A percentile compares a stretch with the other conserved stretches of the same genome.
These are phyloP conservation scores for Singerocomus rubriflavus DNA, from an alignment of 1,284 basidiomycete genomes.

Conservation along the genomic window DNA sequence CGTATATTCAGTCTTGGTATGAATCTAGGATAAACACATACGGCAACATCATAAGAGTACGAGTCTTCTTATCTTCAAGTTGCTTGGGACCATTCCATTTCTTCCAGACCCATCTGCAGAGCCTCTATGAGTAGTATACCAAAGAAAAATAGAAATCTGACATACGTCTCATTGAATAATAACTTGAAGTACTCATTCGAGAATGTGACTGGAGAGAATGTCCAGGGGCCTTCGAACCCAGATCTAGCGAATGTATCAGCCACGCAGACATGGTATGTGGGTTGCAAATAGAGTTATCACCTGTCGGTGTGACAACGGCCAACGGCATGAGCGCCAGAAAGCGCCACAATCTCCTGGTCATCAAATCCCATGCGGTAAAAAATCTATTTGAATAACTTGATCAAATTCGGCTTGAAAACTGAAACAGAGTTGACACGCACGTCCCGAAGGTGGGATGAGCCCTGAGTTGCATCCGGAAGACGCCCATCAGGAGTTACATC, in stretches of 20 bases:
- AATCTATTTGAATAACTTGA: conserved; percentile 46
- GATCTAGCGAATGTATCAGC: conserved; percentile 47
- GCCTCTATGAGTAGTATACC: not conserved
- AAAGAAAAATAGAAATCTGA: not conserved
- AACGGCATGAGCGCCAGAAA: conserved; percentile 92
- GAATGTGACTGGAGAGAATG: conserved; percentile 83
- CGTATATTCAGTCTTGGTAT: not conserved
- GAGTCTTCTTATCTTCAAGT: conserved; percentile 89
- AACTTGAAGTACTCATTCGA: conserved; percentile 92
- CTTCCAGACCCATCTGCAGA: conserved; percentile 68
- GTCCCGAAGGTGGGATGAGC: conserved; percentile 79
- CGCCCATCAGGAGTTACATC: conserved; percentile 91
- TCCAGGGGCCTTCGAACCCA: conserved; percentile 90
- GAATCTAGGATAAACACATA: conserved; percentile 36
- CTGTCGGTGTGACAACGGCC: conserved; percentile 88
- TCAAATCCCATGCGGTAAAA: conserved; percentile 97
- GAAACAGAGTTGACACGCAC: conserved; percentile 40
- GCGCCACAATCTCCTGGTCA: conserved; percentile 95
- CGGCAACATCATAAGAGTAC: conserved; percentile 94
- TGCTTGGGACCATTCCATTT: conserved; percentile 94
- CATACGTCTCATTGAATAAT: conserved; percentile 83
- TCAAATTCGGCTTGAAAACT: not conserved
- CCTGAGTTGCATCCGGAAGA: conserved; percentile 88
- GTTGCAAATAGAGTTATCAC: conserved; percentile 32
- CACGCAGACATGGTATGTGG: not conserved